phyloP scores from a whole-genome alignment of 177 flowering plant genomes.

The Vitis hybrid region DNA sequence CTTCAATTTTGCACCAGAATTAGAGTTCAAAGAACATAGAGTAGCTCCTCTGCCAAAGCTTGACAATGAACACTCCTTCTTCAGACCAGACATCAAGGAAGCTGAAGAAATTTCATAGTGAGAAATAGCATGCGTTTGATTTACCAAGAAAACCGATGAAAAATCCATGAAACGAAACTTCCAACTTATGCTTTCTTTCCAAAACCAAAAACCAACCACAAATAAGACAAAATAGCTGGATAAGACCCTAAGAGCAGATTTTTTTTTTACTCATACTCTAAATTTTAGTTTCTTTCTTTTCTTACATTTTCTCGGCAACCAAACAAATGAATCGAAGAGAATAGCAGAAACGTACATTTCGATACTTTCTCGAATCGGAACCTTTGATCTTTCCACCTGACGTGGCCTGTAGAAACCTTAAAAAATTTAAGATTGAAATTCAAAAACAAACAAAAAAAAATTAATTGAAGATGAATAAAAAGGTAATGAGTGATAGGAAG shows the following conservation, averaged over 20 bases:
- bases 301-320: not conserved
- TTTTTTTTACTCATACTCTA: no score
- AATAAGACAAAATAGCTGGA: not conserved
- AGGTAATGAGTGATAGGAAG: not conserved
- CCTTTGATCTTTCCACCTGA: slow-evolving; percentile 5
- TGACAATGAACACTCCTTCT: not conserved
- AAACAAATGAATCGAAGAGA: not conserved
- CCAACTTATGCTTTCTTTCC: not conserved
- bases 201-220: not conserved
- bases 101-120: slow-evolving; percentile 3
- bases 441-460: not conserved
- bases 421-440: not conserved
- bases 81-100: slow-evolving; percentile 9
- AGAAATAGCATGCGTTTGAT: not conserved
- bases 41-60: slow-evolving; percentile 17
- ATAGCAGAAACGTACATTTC: slow-evolving; percentile 9
- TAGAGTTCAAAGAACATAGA: slow-evolving; percentile 17
- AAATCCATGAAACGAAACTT: not conserved
- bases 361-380: not conserved
- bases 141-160: not conserved
- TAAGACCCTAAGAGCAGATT: not conserved
- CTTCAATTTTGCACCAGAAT: slow-evolving; percentile 9
- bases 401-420: slow-evolving; percentile 14
- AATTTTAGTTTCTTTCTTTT: not conserved
- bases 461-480: not conserved